Base-by-base conservation (phyloP, 495 filamentous ascomycete genomes). In the Cercophora sp. region DNA sequence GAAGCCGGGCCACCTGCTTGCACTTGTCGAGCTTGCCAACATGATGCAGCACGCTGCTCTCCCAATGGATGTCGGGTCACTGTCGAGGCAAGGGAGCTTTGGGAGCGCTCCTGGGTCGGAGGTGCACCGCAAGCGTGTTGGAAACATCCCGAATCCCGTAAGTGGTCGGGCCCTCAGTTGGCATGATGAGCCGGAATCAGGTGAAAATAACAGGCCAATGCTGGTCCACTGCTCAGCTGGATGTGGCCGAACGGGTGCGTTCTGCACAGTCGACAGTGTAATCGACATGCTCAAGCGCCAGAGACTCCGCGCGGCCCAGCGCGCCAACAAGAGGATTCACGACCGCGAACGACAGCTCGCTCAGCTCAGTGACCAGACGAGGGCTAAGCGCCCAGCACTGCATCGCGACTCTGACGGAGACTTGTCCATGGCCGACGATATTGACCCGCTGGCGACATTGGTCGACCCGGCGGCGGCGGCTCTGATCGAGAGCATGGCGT, bases 221-320 rank as follows among this genome's bases (percentile, higher is more conserved):
- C 69, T 98, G 16, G 94, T 98, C 3, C 93, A 98, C 67, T 98
- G 93, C 72, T 91, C 87, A 50, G 93, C 93, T 2, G 93, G 93
- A 0, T 98, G 93, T 70, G 93, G 93, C 3, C 84, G 93, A 4
- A 98, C 93, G 0, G 93, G 93, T 3, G 89, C 94, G 0, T 98
- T 98, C 55, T 98, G 93, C 66, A 94, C 93, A 0, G 89, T 97
- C 23, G 93, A 97, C 63, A 91, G 85, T 44, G 94, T 96, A 10
- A 80, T 97, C 43, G 89, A 92, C 64, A 93, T 95, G 83, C 68
- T 98, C 32, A 93, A 92, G 71, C 81, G 85, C 26, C 90, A 96
- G 62, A 79, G 82, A 26, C 56, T 72, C 47, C 64, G 52, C 10
- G 44, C 55, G 5, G 44, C 51, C 3, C 68, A 64, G 42, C 54